phyloP scores from a whole-genome alignment of 169 alveolate species.

The Prorocentrum cordatum region DNA sequence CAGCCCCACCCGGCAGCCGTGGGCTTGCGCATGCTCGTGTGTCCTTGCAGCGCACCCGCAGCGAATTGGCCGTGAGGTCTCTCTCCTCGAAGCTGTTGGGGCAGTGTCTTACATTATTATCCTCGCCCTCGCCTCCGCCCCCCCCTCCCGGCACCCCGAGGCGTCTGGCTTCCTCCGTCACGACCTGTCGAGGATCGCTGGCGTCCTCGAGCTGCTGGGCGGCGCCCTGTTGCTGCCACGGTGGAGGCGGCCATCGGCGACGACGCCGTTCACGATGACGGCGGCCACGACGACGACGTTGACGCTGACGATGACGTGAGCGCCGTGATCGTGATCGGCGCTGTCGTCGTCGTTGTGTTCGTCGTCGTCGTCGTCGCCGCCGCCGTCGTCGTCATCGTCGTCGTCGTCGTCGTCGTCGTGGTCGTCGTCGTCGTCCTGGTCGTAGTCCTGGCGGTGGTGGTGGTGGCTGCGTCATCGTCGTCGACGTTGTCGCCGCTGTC shows the following conservation, averaged over 20 bases:
- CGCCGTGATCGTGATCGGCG: neutral
- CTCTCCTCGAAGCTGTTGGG: no score
- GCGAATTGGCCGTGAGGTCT: no score
- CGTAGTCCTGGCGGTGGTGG: neutral
- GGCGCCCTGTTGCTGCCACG: constrained; percentile 54
- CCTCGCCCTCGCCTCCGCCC: no score
- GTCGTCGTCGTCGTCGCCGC: neutral
- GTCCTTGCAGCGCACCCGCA: no score
- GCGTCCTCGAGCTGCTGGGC: constrained; percentile 29
- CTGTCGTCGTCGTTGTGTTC: neutral
- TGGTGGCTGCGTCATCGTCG: neutral
- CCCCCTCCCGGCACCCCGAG: no score
- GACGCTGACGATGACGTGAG: neutral
- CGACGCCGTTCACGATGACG: neutral
- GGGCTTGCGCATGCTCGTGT: no score
- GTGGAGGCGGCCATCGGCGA: neutral
- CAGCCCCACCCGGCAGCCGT: no score
- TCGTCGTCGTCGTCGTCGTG: no score
- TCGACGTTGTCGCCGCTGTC: no score
- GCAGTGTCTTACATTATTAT: no score
- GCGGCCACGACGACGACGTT: neutral
- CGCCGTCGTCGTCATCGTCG: neutral
- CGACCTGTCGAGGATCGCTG: constrained; percentile 27
- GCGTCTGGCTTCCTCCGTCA: constrained; percentile 58
- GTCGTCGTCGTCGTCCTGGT: neutral